phyloP scores from a whole-genome alignment of 202 grass and related monocot genomes.

The Hordeum pubiflorum region DNA sequence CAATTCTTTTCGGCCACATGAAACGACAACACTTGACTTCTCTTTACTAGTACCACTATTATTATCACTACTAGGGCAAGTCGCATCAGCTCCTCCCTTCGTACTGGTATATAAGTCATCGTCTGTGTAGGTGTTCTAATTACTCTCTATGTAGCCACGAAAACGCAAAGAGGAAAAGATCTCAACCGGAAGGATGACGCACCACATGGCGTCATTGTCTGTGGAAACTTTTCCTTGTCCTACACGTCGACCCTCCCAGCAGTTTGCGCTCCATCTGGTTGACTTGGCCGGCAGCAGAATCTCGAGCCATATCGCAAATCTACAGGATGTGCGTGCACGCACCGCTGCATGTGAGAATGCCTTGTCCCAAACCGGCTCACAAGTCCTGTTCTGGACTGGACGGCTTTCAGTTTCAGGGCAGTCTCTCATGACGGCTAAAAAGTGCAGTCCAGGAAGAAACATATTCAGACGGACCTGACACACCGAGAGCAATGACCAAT shows the following conservation, averaged over 20 bases:
- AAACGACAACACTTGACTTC: neutral
- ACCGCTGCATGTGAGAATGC: neutral
- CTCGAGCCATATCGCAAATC: neutral
- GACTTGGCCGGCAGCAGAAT: neutral
- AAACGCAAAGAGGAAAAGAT: neutral
- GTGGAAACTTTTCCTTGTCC: neutral
- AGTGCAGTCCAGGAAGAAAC: neutral
- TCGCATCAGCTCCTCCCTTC: too few relatives aligned
- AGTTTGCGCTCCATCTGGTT: neutral
- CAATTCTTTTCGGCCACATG: neutral
- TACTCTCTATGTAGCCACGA: neutral
- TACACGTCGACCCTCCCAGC: neutral
- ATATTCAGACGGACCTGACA: neutral
- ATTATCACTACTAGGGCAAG: neutral
- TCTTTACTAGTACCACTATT: neutral
- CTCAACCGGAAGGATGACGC: neutral
- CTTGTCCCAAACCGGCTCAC: neutral
- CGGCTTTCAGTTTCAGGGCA: too few relatives aligned
- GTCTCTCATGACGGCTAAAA: neutral
- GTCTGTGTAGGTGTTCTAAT: neutral
- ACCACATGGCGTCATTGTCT: constrained; percentile 24
- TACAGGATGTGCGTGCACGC: neutral
- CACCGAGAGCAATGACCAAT: too few relatives aligned
- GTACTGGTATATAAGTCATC: too few relatives aligned
- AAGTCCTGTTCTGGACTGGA: neutral